phyloP scores from a whole-genome alignment of 192 early-diverging fungal species.

The Chytriomyces sp. region DNA sequence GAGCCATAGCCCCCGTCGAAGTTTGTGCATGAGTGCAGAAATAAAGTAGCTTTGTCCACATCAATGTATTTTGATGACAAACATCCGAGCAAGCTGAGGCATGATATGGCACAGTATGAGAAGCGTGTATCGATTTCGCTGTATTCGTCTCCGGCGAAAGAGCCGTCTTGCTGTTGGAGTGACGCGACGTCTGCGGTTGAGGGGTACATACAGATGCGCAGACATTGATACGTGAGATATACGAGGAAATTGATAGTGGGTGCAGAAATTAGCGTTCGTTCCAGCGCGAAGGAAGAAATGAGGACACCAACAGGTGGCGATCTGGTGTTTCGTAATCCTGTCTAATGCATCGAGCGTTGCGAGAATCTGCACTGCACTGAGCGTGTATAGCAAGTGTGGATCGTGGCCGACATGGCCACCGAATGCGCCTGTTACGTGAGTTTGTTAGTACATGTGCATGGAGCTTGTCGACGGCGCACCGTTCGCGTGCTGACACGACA shows the following conservation, averaged over 20 bases:
- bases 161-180: constrained; percentile 68
- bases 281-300: background rate
- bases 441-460: too few species aligned
- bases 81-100: constrained; percentile 73
- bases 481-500: constrained; percentile 75
- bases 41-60: constrained; percentile 66
- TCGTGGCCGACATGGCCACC: constrained; percentile 86
- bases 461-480: constrained; percentile 61
- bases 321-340: constrained; percentile 64
- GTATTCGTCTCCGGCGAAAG: constrained; percentile 90
- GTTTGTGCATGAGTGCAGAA: constrained; percentile 79
- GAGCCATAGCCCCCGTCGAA: constrained; percentile 97
- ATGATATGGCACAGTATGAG: constrained; percentile 80
- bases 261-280: constrained; percentile 1
- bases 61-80: constrained; percentile 63
- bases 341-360: constrained; percentile 81
- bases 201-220: background rate
- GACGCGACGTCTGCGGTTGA: constrained; percentile 59
- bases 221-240: background rate
- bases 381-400: constrained; percentile 86
- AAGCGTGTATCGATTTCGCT: constrained; percentile 96
- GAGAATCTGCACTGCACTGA: constrained; percentile 89
- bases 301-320: constrained; percentile 68
- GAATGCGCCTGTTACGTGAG: constrained; percentile 76
- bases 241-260: background rate